phyloP scores from a whole-genome alignment of 805 yeast genomes.

The Candida jianshihensis region DNA sequence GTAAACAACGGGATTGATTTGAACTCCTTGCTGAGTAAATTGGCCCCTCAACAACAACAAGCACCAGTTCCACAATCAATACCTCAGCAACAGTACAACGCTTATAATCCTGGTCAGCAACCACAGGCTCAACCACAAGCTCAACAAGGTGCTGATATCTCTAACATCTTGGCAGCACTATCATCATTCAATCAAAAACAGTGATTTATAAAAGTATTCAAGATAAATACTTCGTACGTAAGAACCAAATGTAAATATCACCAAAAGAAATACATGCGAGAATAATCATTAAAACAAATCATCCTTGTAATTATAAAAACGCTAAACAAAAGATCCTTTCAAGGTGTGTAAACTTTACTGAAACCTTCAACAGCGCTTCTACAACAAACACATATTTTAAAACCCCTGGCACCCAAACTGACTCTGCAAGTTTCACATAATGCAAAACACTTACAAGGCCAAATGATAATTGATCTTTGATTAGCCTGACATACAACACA shows the following conservation, averaged over 20 bases:
- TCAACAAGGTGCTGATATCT: constrained; percentile 23
- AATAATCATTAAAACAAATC: too few relatives aligned
- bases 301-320: too few relatives aligned
- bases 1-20: constrained; percentile 3
- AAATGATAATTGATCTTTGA: constrained; percentile 68
- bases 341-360: constrained; percentile 30
- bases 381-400: constrained; percentile 81
- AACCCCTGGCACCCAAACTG: constrained; percentile 63
- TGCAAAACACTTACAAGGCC: constrained; percentile 93
- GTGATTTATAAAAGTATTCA: too few relatives aligned
- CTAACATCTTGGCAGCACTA: constrained; percentile 30
- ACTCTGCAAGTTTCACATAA: constrained; percentile 80
- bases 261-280: too few relatives aligned
- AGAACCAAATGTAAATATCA: too few relatives aligned
- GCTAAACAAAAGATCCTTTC: neutral
- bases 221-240: too few relatives aligned
- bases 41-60: constrained; percentile 4
- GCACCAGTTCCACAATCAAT: neutral
- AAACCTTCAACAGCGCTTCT: constrained; percentile 60
- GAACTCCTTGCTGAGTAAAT: constrained; percentile 7
- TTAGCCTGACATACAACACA: constrained; percentile 82
- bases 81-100: constrained; percentile 2
- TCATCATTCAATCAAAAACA: constrained; percentile 21
- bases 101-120: constrained; percentile 1
- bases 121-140: constrained; percentile 9